Conservation (phyloP, 1,139 yeast genomes). For the Yamadazyma kanchanaburiensis region DNA sequence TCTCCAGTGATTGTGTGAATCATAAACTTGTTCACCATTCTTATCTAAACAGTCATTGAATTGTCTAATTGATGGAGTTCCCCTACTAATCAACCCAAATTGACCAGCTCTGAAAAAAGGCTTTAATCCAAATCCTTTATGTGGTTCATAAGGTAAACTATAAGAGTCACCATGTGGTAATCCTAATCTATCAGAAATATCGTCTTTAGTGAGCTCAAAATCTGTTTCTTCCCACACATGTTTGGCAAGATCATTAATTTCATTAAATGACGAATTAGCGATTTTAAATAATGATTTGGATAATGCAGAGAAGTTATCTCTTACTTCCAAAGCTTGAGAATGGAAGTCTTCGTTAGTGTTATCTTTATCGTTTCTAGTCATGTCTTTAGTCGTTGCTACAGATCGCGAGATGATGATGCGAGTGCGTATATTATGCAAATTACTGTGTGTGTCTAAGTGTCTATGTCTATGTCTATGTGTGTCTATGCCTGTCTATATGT, state of each 20-base stretch:
- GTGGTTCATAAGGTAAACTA: neutral
- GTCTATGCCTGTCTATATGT: constrained; percentile 1
- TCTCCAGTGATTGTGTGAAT: constrained; percentile 77
- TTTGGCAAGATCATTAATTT: constrained; percentile 21
- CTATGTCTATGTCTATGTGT: too few species aligned
- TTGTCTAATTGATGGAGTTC: constrained; percentile 58
- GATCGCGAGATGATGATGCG: too few species aligned
- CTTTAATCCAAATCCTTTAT: neutral
- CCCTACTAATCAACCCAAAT: constrained; percentile 53
- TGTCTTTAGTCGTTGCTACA: too few species aligned
- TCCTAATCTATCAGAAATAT: neutral
- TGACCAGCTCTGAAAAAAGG: neutral
- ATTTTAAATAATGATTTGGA: constrained; percentile 15
- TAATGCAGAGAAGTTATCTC: constrained; percentile 12
- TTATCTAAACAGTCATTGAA: constrained; percentile 61
- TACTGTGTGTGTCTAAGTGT: too few species aligned
- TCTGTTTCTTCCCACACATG: constrained; percentile 11
- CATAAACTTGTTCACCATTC: constrained; percentile 77
- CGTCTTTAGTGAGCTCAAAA: neutral
- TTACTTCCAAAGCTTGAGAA: too few species aligned
- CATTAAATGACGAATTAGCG: constrained; percentile 22
- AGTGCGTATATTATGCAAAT: too few species aligned
- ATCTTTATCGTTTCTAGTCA: constrained; percentile 6
- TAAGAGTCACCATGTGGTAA: neutral
- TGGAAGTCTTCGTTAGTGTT: constrained; percentile 11